Evolutionary conservation across 176 grass and related monocot species (phyloP).

Genomic region (Chrysopogon serrulatus): DNA sequence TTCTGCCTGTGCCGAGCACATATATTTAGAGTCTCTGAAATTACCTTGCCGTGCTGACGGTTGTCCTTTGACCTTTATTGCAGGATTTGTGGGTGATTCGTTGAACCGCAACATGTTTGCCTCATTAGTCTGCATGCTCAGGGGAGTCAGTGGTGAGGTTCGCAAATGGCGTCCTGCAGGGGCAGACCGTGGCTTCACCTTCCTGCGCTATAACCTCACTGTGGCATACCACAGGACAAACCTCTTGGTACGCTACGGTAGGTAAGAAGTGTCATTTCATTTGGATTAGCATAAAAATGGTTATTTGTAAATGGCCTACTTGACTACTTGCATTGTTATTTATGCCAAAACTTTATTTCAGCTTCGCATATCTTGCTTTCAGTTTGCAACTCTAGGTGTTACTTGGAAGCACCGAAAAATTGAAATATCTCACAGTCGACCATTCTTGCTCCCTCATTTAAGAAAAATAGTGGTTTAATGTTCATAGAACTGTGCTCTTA

Average conservation of each 20-base stretch:
- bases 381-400: not conserved
- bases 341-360: not conserved
- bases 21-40: not conserved
- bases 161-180: conserved; percentile 82
- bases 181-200: conserved; percentile 87
- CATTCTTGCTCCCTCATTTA: conserved; percentile 8
- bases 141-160: conserved; percentile 48
- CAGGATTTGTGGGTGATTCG: conserved; percentile 95
- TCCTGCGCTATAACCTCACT: conserved; percentile 82
- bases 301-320: not conserved
- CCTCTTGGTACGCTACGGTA: conserved; percentile 84
- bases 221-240: conserved; percentile 90
- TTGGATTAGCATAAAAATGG: conserved; percentile 4
- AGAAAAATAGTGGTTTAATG: not conserved
- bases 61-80: not conserved
- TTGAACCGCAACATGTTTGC: conserved; percentile 94
- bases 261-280: conserved; percentile 59
- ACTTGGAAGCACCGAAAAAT: not conserved
- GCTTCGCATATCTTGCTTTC: not conserved
- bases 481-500: not conserved
- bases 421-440: not conserved
- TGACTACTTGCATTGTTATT: not conserved
- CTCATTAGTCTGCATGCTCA: conserved; percentile 89
- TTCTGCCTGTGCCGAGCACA: not conserved
- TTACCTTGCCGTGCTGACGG: not conserved